Base-by-base conservation (phyloP, 2,329 filamentous ascomycete genomes). In the Capronia coronata region DNA sequence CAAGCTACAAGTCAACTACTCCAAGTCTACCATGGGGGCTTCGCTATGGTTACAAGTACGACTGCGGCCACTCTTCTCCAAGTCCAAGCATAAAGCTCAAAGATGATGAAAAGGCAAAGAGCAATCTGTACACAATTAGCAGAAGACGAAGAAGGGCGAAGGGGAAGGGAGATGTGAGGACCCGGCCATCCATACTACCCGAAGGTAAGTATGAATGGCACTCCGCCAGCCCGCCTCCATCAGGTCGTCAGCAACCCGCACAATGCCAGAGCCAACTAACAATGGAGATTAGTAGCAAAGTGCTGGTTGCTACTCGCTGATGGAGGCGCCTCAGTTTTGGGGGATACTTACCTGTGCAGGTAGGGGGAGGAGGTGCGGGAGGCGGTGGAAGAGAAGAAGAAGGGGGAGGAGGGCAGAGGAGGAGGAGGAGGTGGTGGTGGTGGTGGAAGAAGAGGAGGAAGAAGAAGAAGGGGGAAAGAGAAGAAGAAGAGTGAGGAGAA, bases 31-130 rank as follows among this genome's bases (percentile, higher is more conserved):
- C n/a, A n/a, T n/a, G n/a, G n/a, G n/a, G n/a, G n/a, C n/a, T n/a
- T n/a, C n/a, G n/a, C n/a, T n/a, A n/a, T n/a, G n/a, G n/a, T n/a
- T n/a, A 19, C 37, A 11, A 11, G n/a, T 25, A 11, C 22, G 32
- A 44, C 44, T 25, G 9, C 11, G 21, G 6, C 13, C 23, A 25
- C 50, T 56, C 50, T 53, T 56, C 54, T 56, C 54, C 50, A 53
- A 46, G 10, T 29, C 19, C 44, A 47, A 50, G 50, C 54, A 50
- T 56, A 37, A 53, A 53, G 54, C 54, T 41, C 35, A 39, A 46
- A 40, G 16, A 48, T 51, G 50, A 56, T 56, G 54, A 56, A 56
- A 56, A 56, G 49, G 19, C 19, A 6, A 11, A 37, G 25, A 18
- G 6, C 14, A 46, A 21, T 45, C 16, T 37, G 41, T 19, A 43